phyloP scores from a whole-genome alignment of 208 protist genomes.

The Leishmania arabica region DNA sequence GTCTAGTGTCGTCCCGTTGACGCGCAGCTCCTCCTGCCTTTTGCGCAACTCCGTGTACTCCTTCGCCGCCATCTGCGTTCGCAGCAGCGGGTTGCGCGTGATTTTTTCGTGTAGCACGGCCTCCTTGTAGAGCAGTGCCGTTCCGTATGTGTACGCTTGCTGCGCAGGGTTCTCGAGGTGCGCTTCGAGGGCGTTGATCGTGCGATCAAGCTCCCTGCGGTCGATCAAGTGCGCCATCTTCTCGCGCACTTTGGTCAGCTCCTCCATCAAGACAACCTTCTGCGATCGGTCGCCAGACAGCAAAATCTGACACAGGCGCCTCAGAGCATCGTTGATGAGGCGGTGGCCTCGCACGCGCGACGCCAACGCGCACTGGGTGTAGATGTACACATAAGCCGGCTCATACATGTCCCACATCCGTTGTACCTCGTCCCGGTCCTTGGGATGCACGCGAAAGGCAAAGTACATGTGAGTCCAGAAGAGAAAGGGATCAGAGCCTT shows the following conservation, averaged over 20 bases:
- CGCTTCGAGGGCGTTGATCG: constrained; percentile 71
- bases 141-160: constrained; percentile 80
- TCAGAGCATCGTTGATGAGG: constrained; percentile 81
- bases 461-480: constrained; percentile 92
- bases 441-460: constrained; percentile 79
- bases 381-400: constrained; percentile 81
- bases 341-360: constrained; percentile 66
- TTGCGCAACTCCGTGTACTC: constrained; percentile 76
- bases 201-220: constrained; percentile 74
- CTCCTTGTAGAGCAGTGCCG: constrained; percentile 71
- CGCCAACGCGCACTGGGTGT: constrained; percentile 82
- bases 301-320: constrained; percentile 86
- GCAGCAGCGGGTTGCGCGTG: constrained; percentile 68
- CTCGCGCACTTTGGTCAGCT: constrained; percentile 82
- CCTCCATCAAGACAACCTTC: constrained; percentile 57
- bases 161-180: constrained; percentile 58
- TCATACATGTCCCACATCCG: constrained; percentile 88
- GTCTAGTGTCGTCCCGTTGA: constrained; percentile 43
- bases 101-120: constrained; percentile 56
- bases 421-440: constrained; percentile 65
- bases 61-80: constrained; percentile 53
- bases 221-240: constrained; percentile 83
- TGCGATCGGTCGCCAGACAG: constrained; percentile 60
- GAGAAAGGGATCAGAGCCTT: constrained; percentile 79
- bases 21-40: constrained; percentile 53